Base-by-base conservation (phyloP, 768 basidiomycete species). In the Boletus reticulatus region DNA sequence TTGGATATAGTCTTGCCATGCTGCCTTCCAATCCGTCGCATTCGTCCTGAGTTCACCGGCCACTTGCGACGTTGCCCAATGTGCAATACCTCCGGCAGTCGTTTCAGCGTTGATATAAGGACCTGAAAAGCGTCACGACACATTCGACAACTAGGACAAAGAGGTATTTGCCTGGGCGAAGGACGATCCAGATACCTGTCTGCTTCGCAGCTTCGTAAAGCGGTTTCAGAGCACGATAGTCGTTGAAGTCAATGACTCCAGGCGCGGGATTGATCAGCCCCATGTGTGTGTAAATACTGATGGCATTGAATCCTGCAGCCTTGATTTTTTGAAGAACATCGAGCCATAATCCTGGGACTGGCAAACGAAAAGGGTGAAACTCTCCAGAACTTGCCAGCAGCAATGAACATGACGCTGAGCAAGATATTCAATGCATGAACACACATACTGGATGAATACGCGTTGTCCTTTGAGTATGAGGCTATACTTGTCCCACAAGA, bases 241-340 rank as follows among this genome's bases (percentile, higher is more conserved):
- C 83, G 58, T 80, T 66, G 59, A 92, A 89, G 64, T 93, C 89
- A 34, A 92, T 69, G 0, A 88, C 81, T 4, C 84, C 89, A 36
- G 80, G 85, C 0, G 88, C 78, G 10, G 89, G 92, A 58, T 92
- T 88, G 32, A 84, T 80, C 42, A 90, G 66, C 4, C 82, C 90
- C 91, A 90, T 89, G 60, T 92, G 89, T 0, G 83, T 83, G 62
- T 92, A 92, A 24, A 93, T 80, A 59, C 88, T 89, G 60, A 90
- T 73, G 0, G 82, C 82, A 62, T 92, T 94, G 56, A 94, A 75
- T 12, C 92, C 92, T 0, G 88, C 84, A 6, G 89, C 92, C 63
- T 89, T 89, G 56, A 83, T 75, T 66, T 89, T 93, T 60, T 93
- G 85, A 41, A 93, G 80, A 48, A 93, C 84, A 63, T 92, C 92